Percentiles rank a stretch among this genome's conserved stretches.
Evolutionary conservation across 208 protist species (phyloP).

Genomic region (Trypanosoma cruzi): DNA sequence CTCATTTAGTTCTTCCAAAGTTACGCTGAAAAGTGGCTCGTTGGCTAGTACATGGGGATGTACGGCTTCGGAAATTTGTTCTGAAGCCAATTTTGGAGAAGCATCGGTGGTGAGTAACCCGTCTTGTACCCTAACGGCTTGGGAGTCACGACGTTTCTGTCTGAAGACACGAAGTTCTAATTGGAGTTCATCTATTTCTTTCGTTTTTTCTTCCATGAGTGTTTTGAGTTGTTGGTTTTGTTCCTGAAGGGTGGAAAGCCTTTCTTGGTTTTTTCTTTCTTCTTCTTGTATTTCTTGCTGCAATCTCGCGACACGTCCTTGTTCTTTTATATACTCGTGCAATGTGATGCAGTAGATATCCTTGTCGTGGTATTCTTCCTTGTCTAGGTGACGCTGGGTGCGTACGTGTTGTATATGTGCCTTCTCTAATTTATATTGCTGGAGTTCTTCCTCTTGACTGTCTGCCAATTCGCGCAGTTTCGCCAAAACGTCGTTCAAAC

Average conservation of each 20-base stretch:
- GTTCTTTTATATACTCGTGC: conserved; percentile 32
- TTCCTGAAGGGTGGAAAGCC: not conserved
- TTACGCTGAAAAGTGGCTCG: not conserved
- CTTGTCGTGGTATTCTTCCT: not conserved
- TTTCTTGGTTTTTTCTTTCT: conserved; percentile 11
- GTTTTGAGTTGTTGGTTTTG: not conserved
- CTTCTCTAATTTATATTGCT: conserved; percentile 30
- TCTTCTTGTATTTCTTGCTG: conserved; percentile 29
- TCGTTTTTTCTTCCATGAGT: not conserved
- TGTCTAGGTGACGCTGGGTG: conserved; percentile 29
- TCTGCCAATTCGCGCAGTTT: conserved; percentile 52
- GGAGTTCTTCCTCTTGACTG: conserved; percentile 39
- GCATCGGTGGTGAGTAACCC: not conserved
- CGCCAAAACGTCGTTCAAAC: conserved; percentile 44
- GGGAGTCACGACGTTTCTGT: not conserved
- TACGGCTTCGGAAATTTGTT: not conserved
- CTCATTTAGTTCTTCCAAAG: not conserved
- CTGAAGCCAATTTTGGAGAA: not conserved
- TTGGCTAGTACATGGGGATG: not conserved
- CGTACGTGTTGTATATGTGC: conserved; percentile 36
- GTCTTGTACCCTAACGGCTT: not conserved
- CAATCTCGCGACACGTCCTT: conserved; percentile 17
- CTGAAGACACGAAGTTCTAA: not conserved
- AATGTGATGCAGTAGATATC: conserved; percentile 27
- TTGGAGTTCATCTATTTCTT: not conserved